Conservation (phyloP, 495 filamentous ascomycete species). For the Penicillium diatomitis region DNA sequence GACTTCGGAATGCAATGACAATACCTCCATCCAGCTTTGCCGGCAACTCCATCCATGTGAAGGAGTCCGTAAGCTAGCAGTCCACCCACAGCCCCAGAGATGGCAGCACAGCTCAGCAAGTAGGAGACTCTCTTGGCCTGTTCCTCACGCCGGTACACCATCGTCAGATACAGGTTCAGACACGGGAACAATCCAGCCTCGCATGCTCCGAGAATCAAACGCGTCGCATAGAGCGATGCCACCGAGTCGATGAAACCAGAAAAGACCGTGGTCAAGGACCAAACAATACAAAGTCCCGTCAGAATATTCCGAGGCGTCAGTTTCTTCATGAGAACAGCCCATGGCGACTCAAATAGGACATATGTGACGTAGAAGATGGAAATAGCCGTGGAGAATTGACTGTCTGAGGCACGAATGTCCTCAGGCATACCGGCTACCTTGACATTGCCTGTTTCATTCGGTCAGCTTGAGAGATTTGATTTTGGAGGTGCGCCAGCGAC, state of each 20-base stretch:
- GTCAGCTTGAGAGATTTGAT: background rate
- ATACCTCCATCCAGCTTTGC: slow-evolving; percentile 35
- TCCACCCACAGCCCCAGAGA: slow-evolving; percentile 37
- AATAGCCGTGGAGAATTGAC: slow-evolving; percentile 38
- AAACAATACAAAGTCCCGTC: slow-evolving; percentile 33
- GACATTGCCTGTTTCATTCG: slow-evolving; percentile 28
- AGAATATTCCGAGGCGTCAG: slow-evolving; percentile 35
- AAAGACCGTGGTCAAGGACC: slow-evolving; percentile 45
- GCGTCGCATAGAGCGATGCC: slow-evolving; percentile 42
- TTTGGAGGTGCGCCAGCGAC: background rate
- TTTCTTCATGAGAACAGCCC: slow-evolving; percentile 39
- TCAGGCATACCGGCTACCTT: slow-evolving; percentile 37
- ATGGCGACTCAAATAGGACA: slow-evolving; percentile 35
- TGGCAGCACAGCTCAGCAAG: slow-evolving; percentile 34
- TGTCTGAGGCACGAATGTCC: slow-evolving; percentile 32
- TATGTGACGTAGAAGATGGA: slow-evolving; percentile 47
- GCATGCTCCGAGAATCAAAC: slow-evolving; percentile 52
- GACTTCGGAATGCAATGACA: background rate
- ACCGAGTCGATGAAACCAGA: slow-evolving; percentile 44
- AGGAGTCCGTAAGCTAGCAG: slow-evolving; percentile 37
- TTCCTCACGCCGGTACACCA: slow-evolving; percentile 41
- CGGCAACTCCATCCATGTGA: slow-evolving; percentile 35
- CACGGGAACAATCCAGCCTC: slow-evolving; percentile 67
- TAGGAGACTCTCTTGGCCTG: slow-evolving; percentile 36
- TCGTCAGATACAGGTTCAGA: slow-evolving; percentile 42